phyloP scores from a whole-genome alignment of 225 moss, liverwort and hornwort genomes.

The Neckera pumila region DNA sequence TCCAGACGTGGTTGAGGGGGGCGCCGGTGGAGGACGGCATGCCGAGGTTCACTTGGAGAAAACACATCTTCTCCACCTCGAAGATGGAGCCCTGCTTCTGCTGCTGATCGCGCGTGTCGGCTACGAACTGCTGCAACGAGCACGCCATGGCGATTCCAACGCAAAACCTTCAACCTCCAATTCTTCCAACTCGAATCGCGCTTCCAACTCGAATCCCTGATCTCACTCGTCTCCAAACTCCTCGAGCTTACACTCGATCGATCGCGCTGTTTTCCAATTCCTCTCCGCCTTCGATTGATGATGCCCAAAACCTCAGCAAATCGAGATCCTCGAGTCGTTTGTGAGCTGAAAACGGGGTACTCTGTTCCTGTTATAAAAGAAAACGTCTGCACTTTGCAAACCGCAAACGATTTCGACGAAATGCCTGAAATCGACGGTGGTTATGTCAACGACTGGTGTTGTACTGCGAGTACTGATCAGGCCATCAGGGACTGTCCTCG shows the following conservation, averaged over 20 bases:
- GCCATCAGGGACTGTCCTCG: neutral
- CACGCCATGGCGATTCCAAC: constrained; percentile 19
- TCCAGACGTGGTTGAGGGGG: constrained; percentile 33
- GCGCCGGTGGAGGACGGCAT: constrained; percentile 24
- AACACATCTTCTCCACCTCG: constrained; percentile 29
- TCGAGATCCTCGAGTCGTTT: too few species aligned
- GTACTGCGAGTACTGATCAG: neutral
- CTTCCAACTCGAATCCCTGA: neutral
- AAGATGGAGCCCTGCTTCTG: constrained; percentile 15
- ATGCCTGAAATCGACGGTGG: too few species aligned
- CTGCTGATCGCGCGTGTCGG: constrained; percentile 18
- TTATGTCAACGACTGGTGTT: neutral
- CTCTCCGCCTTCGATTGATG: neutral
- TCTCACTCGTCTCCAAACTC: neutral
- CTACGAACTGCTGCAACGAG: constrained; percentile 32
- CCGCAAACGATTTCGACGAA: neutral
- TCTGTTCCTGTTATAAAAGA: too few species aligned
- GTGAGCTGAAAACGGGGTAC: too few species aligned
- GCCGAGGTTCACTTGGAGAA: constrained; percentile 60
- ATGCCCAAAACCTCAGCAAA: neutral
- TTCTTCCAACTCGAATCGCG: neutral
- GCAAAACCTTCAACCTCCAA: neutral
- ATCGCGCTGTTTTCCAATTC: neutral
- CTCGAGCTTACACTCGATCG: too few species aligned
- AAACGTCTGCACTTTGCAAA: too few species aligned